phyloP scores from a whole-genome alignment of 108 stramenopile species.

The Cylindrotheca fusiformis region DNA sequence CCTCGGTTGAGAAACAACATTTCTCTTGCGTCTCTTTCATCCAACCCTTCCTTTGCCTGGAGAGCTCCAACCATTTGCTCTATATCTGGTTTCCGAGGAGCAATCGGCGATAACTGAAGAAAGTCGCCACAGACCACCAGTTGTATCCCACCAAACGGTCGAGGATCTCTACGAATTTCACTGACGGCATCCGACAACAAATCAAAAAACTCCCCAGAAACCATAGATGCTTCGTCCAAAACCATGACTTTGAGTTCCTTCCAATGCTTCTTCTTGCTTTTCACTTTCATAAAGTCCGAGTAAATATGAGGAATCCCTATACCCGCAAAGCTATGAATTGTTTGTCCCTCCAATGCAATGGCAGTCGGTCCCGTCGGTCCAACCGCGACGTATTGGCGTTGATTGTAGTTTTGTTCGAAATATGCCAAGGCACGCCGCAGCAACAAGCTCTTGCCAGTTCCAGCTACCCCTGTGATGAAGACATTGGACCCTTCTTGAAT shows the following conservation, averaged over 20 bases:
- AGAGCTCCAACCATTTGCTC: constrained; percentile 18
- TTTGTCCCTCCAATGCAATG: constrained; percentile 65
- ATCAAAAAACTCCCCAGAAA: constrained; percentile 80
- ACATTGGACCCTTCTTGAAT: constrained; percentile 34
- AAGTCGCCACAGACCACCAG: constrained; percentile 93
- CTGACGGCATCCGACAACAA: constrained; percentile 41
- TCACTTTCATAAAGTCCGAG: constrained; percentile 34
- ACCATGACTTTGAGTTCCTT: constrained; percentile 57
- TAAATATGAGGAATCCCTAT: constrained; percentile 36
- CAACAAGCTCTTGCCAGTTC: constrained; percentile 64
- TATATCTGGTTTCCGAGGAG: constrained; percentile 19
- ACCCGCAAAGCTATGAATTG: constrained; percentile 81
- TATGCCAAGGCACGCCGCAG: constrained; percentile 40
- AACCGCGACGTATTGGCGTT: constrained; percentile 40
- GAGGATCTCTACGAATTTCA: constrained; percentile 28
- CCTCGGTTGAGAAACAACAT: constrained; percentile 33
- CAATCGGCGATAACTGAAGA: constrained; percentile 66
- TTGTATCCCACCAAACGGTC: constrained; percentile 90
- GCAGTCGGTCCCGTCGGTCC: constrained; percentile 79
- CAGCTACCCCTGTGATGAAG: constrained; percentile 65
- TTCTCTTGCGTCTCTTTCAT: constrained; percentile 6
- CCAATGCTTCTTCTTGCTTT: constrained; percentile 49
- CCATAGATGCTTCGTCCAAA: constrained; percentile 84
- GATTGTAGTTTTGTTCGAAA: constrained; percentile 18
- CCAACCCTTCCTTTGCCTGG: constrained; percentile 16